Evolutionary conservation across 257 asterid genomes (phyloP).

Genomic region (Solanum dulcamara): DNA sequence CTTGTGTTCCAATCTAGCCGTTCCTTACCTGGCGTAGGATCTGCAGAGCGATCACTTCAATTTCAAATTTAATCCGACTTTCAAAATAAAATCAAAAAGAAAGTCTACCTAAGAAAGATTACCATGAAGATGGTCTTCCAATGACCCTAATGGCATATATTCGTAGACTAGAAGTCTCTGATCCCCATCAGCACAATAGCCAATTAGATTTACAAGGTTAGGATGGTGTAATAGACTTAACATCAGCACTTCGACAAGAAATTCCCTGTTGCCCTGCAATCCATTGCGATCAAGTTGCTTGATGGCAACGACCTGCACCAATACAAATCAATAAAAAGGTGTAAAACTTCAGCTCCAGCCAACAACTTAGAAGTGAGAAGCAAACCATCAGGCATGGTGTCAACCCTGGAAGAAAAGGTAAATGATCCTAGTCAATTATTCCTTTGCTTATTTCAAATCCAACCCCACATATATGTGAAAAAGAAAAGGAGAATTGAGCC

Average conservation of each 20-base stretch:
- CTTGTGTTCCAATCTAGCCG: conserved; percentile 82
- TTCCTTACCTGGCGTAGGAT: conserved; percentile 43
- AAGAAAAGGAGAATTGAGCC: not conserved
- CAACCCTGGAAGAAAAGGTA: not conserved
- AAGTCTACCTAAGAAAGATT: not conserved
- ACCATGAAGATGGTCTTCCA: conserved; percentile 90
- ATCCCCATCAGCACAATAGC: conserved; percentile 94
- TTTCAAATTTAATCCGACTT: not conserved
- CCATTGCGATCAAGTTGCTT: conserved; percentile 95
- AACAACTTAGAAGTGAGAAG: not conserved
- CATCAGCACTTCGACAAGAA: conserved; percentile 89
- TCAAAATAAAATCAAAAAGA: not conserved
- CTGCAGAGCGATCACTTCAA: conserved; percentile 22
- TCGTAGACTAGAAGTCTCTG: conserved; percentile 89
- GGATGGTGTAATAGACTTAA: conserved; percentile 80
- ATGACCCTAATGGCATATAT: conserved; percentile 79
- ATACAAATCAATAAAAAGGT: not conserved
- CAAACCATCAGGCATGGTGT: not conserved
- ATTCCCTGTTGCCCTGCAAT: conserved; percentile 81
- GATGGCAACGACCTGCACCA: conserved; percentile 65
- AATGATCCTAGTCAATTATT: not conserved
- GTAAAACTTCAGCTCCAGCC: not conserved
- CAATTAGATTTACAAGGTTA: conserved; percentile 79
- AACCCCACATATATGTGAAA: not conserved
- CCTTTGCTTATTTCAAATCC: not conserved